A percentile compares a stretch with the other conserved stretches of the same genome.
phyloP scores from a whole-genome alignment of 2,329 filamentous ascomycete species.

The Colletotrichum camelliae region DNA sequence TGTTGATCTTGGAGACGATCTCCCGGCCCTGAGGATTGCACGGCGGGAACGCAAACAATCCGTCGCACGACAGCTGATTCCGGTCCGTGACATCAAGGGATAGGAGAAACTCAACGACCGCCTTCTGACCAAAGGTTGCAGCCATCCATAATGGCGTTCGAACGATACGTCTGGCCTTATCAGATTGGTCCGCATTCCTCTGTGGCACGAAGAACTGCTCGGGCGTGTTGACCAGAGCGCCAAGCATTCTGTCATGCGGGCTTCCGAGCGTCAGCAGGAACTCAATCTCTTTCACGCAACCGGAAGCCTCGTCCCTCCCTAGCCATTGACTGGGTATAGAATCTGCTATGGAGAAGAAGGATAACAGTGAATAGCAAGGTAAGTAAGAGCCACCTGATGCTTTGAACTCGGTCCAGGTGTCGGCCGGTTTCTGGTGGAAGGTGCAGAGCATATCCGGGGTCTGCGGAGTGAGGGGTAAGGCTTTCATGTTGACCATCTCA shows the following conservation, averaged over 20 bases:
- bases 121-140: background rate
- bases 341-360: background rate
- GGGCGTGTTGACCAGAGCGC: background rate
- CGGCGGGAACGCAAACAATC: background rate
- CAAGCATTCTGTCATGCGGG: background rate
- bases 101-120: background rate
- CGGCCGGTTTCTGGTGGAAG: rapidly evolving
- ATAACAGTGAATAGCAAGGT: background rate
- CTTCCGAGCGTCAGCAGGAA: background rate
- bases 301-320: rapidly evolving
- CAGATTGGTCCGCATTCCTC: background rate
- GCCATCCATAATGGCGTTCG: background rate
- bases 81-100: background rate
- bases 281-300: background rate
- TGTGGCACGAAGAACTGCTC: background rate
- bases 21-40: background rate
- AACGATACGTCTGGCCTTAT: background rate
- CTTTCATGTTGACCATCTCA: background rate
- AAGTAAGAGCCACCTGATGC: background rate
- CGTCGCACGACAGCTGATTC: background rate
- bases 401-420: background rate
- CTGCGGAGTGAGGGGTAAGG: background rate
- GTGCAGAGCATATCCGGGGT: background rate
- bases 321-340: rapidly evolving
- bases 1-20: background rate